Evolutionary conservation across 2,329 filamentous ascomycete genomes (phyloP), one percentile per base, ranked within the genome.

Genomic region (Clarireedia monteithiana): DNA sequence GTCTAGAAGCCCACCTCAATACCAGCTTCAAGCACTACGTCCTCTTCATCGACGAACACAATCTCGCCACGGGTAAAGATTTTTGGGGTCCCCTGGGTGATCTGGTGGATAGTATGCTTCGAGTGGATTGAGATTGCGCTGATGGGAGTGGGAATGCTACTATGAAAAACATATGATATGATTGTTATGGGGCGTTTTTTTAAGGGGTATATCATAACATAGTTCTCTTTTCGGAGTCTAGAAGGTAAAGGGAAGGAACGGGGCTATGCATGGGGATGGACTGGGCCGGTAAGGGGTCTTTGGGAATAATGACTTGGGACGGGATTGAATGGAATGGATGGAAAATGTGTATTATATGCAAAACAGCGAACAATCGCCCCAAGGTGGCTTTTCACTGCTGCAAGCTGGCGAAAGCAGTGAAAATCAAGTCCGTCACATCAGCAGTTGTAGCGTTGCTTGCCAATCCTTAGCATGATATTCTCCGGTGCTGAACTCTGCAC

Each of bases 11-110:
- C 46, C 94, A 99, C 73, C 82, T 99, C 63, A 99, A 99, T 75
- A 99, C 94, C 14, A 95, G 90, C 74, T 99, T 99, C 83, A 99
- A 99, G 80, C 94, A 99, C 74, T 99, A 97, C 69, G 94, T 99
- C 60, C 81, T 99, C 58, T 99, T 99, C 73, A 91, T 99, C 64
- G 91, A 99, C 71, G 95, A 99, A 79, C 94, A 97, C 74, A 85
- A 83, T 64, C 75, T 99, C 64, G 91, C 91, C 27, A 95, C 85
- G 68, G 94, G 92, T 50, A 91, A 95, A 73, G 94, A 99, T 72
- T 99, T 92, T 76, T 99, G 92, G 87, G 94, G 94, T 1, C 94
- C 94, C 12, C 72, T 99, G 57, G 92, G 92, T 10, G 94, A 99
- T 72, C 75, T 99, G 63, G 94, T 99, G 50, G 94, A 99, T 71